Percentiles rank a stretch among this genome's conserved stretches.
Conservation (phyloP, 805 yeast genomes). For the Lipomyces chichibuensis region DNA sequence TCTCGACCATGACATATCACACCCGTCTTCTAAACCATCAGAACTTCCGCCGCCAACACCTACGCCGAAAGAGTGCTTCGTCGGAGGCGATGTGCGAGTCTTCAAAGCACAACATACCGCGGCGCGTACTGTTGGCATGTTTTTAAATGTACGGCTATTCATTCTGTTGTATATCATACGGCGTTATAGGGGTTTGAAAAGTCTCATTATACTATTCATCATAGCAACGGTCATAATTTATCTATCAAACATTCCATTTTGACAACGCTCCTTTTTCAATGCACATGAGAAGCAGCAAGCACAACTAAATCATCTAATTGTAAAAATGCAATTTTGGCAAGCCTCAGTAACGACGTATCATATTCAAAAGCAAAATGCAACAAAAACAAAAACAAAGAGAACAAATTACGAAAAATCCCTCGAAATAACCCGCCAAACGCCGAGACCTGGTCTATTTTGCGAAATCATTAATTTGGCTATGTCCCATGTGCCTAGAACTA, state of each 20-base stretch:
- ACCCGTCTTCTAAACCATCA: no score
- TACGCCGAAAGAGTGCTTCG: no score
- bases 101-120: no score
- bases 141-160: no score
- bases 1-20: no score
- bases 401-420: conserved; percentile 1
- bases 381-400: background rate
- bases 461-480: background rate
- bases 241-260: background rate
- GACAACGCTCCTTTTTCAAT: background rate
- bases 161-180: no score
- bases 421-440: conserved; percentile 28
- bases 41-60: no score
- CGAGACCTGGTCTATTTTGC: conserved; percentile 34
- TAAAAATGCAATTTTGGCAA: background rate
- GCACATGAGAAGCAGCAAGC: background rate
- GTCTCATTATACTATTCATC: no score
- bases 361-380: background rate
- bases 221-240: no score
- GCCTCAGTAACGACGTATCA: background rate
- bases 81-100: no score
- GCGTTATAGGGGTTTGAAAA: no score
- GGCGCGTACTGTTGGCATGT: no score
- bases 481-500: conserved; percentile 14
- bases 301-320: background rate